phyloP scores from a whole-genome alignment of 208 protist genomes.

The Leishmania guyanensis region DNA sequence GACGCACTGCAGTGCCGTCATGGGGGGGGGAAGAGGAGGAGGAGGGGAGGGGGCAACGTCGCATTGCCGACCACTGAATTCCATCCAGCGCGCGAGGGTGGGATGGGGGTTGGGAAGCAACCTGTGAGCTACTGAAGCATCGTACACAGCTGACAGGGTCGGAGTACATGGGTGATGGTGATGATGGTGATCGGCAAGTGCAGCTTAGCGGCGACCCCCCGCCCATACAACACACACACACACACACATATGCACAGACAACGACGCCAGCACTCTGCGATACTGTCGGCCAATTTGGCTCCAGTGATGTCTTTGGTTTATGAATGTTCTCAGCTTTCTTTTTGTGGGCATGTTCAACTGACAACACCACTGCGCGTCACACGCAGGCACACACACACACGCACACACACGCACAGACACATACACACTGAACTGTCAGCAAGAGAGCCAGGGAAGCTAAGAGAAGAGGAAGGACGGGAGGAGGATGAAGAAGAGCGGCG shows the following conservation, averaged over 20 bases:
- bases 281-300: neutral
- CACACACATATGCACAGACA: neutral
- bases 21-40: neutral
- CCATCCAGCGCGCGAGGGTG: neutral
- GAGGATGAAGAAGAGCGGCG: neutral
- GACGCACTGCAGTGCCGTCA: neutral
- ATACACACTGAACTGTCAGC: neutral
- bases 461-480: neutral
- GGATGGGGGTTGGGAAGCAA: neutral
- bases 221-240: neutral
- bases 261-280: neutral
- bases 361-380: neutral
- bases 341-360: neutral
- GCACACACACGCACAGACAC: neutral
- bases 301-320: neutral
- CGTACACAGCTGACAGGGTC: neutral
- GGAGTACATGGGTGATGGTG: neutral
- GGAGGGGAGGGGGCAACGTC: neutral
- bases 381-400: conserved; percentile 7
- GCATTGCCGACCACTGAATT: neutral
- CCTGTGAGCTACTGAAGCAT: neutral
- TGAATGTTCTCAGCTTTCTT: neutral
- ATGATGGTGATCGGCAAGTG: neutral
- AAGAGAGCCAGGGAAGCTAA: neutral
- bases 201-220: neutral